Percentiles rank a stretch among this genome's conserved stretches.
These are phyloP conservation scores for Claviceps cyperi DNA, from an alignment of 2,329 filamentous ascomycete species.

Conservation along the genomic window DNA sequence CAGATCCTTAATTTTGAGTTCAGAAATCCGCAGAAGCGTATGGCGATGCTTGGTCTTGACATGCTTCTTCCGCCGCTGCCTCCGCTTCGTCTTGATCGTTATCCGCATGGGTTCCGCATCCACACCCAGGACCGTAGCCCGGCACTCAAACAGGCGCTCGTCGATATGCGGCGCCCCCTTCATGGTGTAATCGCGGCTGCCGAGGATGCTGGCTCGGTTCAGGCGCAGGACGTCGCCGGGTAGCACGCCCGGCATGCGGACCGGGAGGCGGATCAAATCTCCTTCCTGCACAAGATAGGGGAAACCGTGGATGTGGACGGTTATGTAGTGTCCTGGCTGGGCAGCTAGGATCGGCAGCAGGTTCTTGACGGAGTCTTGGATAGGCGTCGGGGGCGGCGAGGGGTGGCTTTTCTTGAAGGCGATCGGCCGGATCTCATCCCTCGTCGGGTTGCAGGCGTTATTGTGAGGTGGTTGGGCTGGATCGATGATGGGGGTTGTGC, in stretches of 20 bases:
- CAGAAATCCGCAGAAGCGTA: conserved; percentile 72
- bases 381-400: conserved; percentile 18
- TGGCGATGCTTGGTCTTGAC: conserved; percentile 84
- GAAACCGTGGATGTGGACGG: conserved; percentile 62
- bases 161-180: conserved; percentile 73
- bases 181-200: conserved; percentile 80
- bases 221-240: conserved; percentile 79
- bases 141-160: conserved; percentile 69
- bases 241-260: conserved; percentile 59
- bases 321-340: conserved; percentile 66
- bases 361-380: conserved; percentile 40
- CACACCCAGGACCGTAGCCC: conserved; percentile 69
- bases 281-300: conserved; percentile 69
- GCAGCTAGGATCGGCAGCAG: conserved; percentile 58
- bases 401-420: conserved; percentile 28
- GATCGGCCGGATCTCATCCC: conserved; percentile 17
- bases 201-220: conserved; percentile 69
- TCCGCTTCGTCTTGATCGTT: conserved; percentile 72
- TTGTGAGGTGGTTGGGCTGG: conserved; percentile 20
- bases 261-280: conserved; percentile 63
- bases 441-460: conserved; percentile 24
- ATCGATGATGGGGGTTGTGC: conserved; percentile 35
- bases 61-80: conserved; percentile 55
- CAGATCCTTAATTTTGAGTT: conserved; percentile 49
- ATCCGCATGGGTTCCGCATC: conserved; percentile 67